Conservation (phyloP, 2,329 filamentous ascomycete genomes). For the Fusarium haematococcum region DNA sequence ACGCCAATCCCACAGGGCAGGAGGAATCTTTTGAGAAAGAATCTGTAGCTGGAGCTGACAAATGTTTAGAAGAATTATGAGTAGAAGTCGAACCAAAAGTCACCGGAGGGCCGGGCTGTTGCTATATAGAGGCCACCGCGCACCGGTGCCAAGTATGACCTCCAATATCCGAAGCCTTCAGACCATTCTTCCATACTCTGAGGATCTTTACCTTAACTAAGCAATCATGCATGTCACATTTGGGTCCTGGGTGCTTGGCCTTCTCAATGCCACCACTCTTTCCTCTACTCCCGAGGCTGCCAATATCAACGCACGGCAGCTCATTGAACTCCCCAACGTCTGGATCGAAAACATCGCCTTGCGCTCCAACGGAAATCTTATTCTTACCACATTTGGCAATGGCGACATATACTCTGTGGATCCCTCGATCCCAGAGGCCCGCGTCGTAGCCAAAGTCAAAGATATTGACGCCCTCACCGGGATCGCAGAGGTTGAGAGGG, state of each 20-base stretch:
- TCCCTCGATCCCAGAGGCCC: neutral
- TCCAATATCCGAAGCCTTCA: too few relatives aligned
- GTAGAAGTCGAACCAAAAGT: neutral
- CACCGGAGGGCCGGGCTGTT: neutral
- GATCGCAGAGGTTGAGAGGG: neutral
- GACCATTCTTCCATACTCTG: too few relatives aligned
- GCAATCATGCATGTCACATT: neutral
- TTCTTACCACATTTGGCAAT: conserved; percentile 2
- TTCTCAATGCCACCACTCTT: neutral
- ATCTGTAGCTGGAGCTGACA: neutral
- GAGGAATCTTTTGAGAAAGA: neutral
- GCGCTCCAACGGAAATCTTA: conserved; percentile 8
- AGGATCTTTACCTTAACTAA: too few relatives aligned
- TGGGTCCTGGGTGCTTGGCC: neutral
- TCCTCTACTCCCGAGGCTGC: neutral
- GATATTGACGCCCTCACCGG: conserved; percentile 1
- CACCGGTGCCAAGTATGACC: too few relatives aligned
- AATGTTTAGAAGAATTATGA: too few relatives aligned
- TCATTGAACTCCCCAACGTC: neutral
- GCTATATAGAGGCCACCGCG: neutral
- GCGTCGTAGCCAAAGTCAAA: neutral
- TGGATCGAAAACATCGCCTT: conserved; percentile 10
- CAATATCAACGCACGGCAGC: neutral
- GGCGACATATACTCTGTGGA: neutral
- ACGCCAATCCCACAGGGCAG: neutral